Evolutionary conservation across 2,329 filamentous ascomycete genomes (phyloP).

Genomic region (Penicillium psychrosexuale): DNA sequence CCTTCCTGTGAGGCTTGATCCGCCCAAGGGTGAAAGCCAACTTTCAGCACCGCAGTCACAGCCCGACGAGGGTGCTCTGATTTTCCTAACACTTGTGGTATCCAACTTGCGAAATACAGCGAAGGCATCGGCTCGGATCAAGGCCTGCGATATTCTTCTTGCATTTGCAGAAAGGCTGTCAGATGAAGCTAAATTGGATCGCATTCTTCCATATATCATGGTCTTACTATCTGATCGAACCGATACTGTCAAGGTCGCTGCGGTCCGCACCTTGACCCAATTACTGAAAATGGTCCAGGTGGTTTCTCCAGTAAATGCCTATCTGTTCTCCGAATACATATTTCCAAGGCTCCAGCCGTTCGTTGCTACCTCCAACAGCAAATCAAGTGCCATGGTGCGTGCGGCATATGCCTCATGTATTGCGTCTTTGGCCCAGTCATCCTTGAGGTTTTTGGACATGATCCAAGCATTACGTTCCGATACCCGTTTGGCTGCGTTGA

Average conservation of each 20-base stretch:
- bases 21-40: constrained; percentile 77
- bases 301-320: constrained; percentile 72
- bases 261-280: constrained; percentile 82
- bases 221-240: constrained; percentile 75
- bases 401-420: constrained; percentile 92
- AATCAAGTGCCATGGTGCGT: constrained; percentile 68
- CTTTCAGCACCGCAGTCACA: constrained; percentile 60
- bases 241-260: constrained; percentile 80
- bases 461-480: constrained; percentile 83
- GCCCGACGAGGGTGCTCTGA: constrained; percentile 83
- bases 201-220: constrained; percentile 87
- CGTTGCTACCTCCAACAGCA: constrained; percentile 50
- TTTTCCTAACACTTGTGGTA: constrained; percentile 85
- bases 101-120: constrained; percentile 87
- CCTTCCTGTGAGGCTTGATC: constrained; percentile 76
- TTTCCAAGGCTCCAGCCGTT: constrained; percentile 59
- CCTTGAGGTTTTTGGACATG: constrained; percentile 82
- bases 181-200: constrained; percentile 92
- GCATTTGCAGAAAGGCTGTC: constrained; percentile 89
- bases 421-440: constrained; percentile 81
- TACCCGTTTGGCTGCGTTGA: constrained; percentile 71
- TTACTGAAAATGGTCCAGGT: constrained; percentile 81
- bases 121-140: constrained; percentile 78
- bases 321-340: constrained; percentile 65
- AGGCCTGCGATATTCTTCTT: constrained; percentile 85